Conservation (phyloP, 805 yeast species). For the Cyberlindnera bimundalis region DNA sequence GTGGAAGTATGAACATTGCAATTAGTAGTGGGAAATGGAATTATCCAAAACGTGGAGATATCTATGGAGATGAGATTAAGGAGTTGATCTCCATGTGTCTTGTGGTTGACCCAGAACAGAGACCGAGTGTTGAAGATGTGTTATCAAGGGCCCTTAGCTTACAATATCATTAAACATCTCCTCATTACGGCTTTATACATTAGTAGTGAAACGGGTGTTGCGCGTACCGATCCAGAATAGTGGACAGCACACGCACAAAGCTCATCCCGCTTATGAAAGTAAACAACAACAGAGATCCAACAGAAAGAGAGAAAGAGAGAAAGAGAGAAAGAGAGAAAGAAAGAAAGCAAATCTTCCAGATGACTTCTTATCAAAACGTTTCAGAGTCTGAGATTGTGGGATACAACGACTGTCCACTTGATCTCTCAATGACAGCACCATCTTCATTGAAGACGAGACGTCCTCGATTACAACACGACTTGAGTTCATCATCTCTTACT, state of each 20-base stretch:
- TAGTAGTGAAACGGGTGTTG: not conserved
- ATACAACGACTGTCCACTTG: slow-evolving; percentile 41
- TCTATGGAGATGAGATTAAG: slow-evolving; percentile 54
- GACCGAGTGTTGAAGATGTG: slow-evolving; percentile 66
- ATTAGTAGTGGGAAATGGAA: slow-evolving; percentile 53
- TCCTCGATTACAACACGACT: slow-evolving; percentile 6
- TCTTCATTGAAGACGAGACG: slow-evolving; percentile 10
- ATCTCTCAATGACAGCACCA: slow-evolving; percentile 7
- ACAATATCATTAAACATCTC: slow-evolving; percentile 27
- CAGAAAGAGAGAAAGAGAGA: too few species aligned
- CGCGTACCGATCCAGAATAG: not conserved
- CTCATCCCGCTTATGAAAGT: too few species aligned
- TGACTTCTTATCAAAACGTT: slow-evolving; percentile 35
- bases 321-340: too few species aligned
- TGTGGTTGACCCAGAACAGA: slow-evolving; percentile 50
- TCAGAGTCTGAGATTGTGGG: slow-evolving; percentile 39
- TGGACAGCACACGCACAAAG: not conserved
- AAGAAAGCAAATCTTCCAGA: too few species aligned
- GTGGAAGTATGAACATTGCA: slow-evolving; percentile 78
- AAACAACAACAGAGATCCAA: too few species aligned
- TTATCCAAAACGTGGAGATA: slow-evolving; percentile 27
- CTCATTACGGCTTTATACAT: not conserved
- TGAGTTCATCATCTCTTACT: slow-evolving; percentile 1
- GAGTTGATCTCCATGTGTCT: slow-evolving; percentile 59
- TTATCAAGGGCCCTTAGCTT: slow-evolving; percentile 46